Conservation (phyloP, 805 yeast species). For the Saccharomycopsis fibuligera region DNA sequence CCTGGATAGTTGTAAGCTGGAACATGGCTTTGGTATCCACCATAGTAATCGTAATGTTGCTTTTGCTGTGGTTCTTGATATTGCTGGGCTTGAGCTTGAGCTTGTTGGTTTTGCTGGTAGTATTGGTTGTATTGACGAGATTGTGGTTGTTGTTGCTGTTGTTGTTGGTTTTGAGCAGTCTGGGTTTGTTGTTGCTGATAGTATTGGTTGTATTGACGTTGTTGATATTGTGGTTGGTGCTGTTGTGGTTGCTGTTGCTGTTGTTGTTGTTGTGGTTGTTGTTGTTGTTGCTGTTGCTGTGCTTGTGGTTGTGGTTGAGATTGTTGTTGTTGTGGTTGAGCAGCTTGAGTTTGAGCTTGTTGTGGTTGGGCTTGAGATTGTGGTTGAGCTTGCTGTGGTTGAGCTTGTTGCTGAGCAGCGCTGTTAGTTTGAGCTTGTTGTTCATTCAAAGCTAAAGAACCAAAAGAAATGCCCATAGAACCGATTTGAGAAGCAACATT, state of each 20-base stretch:
- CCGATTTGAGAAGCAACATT: slow-evolving; percentile 32
- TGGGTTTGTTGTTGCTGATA: slow-evolving; percentile 21
- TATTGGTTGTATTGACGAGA: slow-evolving; percentile 22
- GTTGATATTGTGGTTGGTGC: slow-evolving; percentile 28
- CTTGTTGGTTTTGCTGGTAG: slow-evolving; percentile 21
- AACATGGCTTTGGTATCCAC: slow-evolving; percentile 9
- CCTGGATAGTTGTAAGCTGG: slow-evolving; percentile 39
- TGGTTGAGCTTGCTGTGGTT: slow-evolving; percentile 18
- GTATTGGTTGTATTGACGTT: slow-evolving; percentile 20
- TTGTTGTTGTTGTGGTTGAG: slow-evolving; percentile 21
- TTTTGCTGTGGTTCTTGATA: slow-evolving; percentile 12
- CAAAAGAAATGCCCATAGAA: slow-evolving; percentile 56
- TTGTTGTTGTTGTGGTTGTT: slow-evolving; percentile 20
- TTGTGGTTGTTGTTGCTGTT: slow-evolving; percentile 21
- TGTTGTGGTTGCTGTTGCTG: slow-evolving; percentile 26
- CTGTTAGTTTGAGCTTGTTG: slow-evolving; percentile 23
- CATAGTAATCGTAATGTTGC: slow-evolving; percentile 23
- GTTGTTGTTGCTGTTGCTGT: slow-evolving; percentile 16
- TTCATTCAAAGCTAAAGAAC: slow-evolving; percentile 44
- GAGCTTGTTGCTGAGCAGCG: slow-evolving; percentile 1
- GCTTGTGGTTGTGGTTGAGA: slow-evolving; percentile 13
- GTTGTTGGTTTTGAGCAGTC: slow-evolving; percentile 20
- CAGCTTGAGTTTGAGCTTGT: slow-evolving; percentile 23
- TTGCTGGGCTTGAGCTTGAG: slow-evolving; percentile 12
- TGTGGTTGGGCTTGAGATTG: slow-evolving; percentile 23